A percentile compares a stretch with the other conserved stretches of the same genome.
phyloP scores from a whole-genome alignment of 2,329 filamentous ascomycete genomes.

The Paecilomyces formosus region DNA sequence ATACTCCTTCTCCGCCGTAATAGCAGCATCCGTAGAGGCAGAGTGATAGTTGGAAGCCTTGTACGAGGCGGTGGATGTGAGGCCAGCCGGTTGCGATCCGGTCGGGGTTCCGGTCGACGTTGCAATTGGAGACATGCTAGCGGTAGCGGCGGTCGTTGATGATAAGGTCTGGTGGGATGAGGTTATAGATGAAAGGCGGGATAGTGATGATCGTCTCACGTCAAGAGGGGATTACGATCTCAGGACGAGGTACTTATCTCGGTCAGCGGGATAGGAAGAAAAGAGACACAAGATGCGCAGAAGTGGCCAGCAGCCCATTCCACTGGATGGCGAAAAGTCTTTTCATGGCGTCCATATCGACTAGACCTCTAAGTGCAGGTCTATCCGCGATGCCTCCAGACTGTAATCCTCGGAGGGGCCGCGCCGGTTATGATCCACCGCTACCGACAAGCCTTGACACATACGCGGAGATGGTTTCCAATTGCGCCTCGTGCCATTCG shows the following conservation, averaged over 20 bases:
- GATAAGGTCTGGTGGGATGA: not conserved
- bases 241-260: not conserved
- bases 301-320: not conserved
- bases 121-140: conserved; percentile 16
- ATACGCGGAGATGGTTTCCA: not conserved
- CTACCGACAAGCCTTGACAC: not conserved
- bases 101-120: conserved; percentile 13
- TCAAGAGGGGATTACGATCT: not conserved
- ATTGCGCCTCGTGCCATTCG: not conserved
- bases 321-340: conserved; percentile 1
- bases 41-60: conserved; percentile 57
- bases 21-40: conserved; percentile 69
- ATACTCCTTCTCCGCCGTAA: conserved; percentile 70
- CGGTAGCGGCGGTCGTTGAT: not conserved
- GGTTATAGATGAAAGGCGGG: not conserved
- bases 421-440: not conserved
- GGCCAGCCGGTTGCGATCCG: conserved; percentile 16
- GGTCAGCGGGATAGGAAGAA: not conserved
- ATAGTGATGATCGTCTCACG: not conserved
- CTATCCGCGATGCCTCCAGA: conserved; percentile 9
- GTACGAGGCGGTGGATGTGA: conserved; percentile 24
- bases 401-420: not conserved
- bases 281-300: not conserved
- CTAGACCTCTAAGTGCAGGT: conserved; percentile 31
- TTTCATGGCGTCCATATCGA: not conserved